Conservation (phyloP, 768 basidiomycete genomes). For the Tubosaeta sp. region DNA sequence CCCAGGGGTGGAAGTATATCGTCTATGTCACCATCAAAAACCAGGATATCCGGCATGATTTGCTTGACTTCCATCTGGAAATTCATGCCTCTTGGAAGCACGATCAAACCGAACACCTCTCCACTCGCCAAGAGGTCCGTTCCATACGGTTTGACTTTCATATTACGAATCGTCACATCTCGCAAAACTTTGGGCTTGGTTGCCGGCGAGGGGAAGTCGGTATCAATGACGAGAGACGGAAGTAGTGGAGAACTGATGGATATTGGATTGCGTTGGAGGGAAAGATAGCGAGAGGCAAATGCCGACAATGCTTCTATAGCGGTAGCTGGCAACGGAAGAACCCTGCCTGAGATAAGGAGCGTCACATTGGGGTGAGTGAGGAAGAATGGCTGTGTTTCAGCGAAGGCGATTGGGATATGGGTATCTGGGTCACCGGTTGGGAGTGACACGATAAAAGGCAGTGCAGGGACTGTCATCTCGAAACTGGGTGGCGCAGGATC, state of each 20-base stretch:
- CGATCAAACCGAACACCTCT: conserved; percentile 57
- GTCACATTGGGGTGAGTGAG: conserved; percentile 69
- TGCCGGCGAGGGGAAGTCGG: conserved; percentile 61
- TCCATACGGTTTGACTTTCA: conserved; percentile 58
- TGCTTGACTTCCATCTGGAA: conserved; percentile 57
- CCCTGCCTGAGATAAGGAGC: conserved; percentile 48
- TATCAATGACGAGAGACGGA: conserved; percentile 42
- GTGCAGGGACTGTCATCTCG: conserved; percentile 45
- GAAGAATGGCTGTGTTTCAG: conserved; percentile 50
- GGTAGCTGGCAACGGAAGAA: conserved; percentile 50
- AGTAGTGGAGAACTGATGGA: conserved; percentile 54
- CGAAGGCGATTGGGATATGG: conserved; percentile 48
- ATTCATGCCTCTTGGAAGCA: conserved; percentile 67
- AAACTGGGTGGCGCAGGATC: conserved; percentile 53
- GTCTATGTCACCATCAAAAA: conserved; percentile 71
- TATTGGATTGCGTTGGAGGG: conserved; percentile 53
- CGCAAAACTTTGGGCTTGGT: conserved; percentile 63
- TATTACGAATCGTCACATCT: conserved; percentile 69
- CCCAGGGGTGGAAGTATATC: conserved; percentile 13
- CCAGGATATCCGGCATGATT: conserved; percentile 71
- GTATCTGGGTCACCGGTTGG: conserved; percentile 26
- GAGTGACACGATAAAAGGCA: conserved; percentile 62
- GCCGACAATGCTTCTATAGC: conserved; percentile 44
- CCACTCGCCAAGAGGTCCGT: conserved; percentile 62
- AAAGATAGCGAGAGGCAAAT: conserved; percentile 64